These are phyloP conservation scores for Sherardia arvensis DNA, from an alignment of 257 asterid genomes.

Conservation along the genomic window DNA sequence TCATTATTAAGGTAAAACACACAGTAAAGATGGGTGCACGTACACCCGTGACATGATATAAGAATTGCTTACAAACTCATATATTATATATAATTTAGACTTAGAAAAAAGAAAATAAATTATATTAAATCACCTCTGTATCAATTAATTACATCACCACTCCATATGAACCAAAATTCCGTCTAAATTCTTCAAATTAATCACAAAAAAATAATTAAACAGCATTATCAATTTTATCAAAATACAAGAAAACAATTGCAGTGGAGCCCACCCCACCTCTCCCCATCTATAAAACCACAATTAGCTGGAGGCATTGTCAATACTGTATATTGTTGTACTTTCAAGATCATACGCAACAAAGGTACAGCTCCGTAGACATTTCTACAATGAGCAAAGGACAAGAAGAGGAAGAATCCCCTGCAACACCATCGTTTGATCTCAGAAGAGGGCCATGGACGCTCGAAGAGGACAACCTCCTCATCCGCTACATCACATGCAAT, in stretches of 20 bases:
- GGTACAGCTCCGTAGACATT: neutral
- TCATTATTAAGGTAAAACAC: no score
- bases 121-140: no score
- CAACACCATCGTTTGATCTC: slow-evolving; percentile 19
- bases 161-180: slow-evolving; percentile 27
- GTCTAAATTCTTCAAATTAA: slow-evolving; percentile 5
- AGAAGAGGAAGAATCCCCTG: slow-evolving; percentile 17
- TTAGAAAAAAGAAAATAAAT: no score
- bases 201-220: neutral
- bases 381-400: slow-evolving; percentile 22
- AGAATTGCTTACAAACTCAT: no score
- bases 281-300: slow-evolving; percentile 35
- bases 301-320: slow-evolving; percentile 11
- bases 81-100: no score
- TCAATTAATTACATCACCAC: neutral
- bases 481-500: slow-evolving; percentile 37
- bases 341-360: neutral
- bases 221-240: slow-evolving; percentile 2
- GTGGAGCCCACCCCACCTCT: slow-evolving; percentile 15
- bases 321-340: slow-evolving; percentile 12
- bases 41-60: no score
- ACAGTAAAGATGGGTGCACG: no score
- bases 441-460: slow-evolving; percentile 91
- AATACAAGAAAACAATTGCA: slow-evolving; percentile 18
- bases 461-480: slow-evolving; percentile 81